Base-by-base conservation (phyloP, 1,284 basidiomycete species). In the Sanghuangporus weigelae region DNA sequence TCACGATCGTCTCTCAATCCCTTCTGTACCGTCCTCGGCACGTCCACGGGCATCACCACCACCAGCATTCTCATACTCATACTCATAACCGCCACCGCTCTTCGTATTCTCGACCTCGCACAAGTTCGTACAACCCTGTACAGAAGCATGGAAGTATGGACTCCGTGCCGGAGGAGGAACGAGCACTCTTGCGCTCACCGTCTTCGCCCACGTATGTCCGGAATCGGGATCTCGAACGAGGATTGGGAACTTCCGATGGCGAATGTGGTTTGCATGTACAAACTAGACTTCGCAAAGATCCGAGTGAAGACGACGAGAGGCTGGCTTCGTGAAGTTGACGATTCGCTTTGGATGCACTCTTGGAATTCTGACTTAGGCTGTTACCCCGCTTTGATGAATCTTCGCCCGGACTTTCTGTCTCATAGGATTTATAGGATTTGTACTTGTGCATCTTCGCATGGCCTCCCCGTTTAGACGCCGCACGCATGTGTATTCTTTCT, bases 1-100 rank as follows among this genome's bases (percentile, higher is more conserved):
- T 96, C 56, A 90, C 90, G 3, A 96, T 97, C 71, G 83, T 91
- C 68, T 70, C 79, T 10, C 90, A 91, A 71, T 80, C 80, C 10
- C 74, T 81, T 65, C 69, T 86, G 4, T 88, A 87, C 67, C 71
- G 74, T 31, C 68, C 70, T 4, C 72, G 14, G 6, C 26, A 31
- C 26, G n/a, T 7, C 31, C 48, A 59, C 31, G n/a, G 7, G n/a
- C 50, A 60, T 31, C 59, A 60, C 16, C 50, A 44, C 23, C 56
- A 42, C 11, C 8, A 8, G 7, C 12, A 39, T 39, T 26, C 36
- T 3, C n/a, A 57, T 35, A 14, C 55, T 26, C 44, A 5, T 12
- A 31, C 26, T 31, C 26, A 3, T 31, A 3, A 53, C 21, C 50
- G 4, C 12, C 21, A 21, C 23, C 23, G 4, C 21, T 35, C 19